Evolutionary conservation across 1,284 basidiomycete species (phyloP), one percentile per base, ranked within the genome.

Genomic region (Leccinum pachyderme): DNA sequence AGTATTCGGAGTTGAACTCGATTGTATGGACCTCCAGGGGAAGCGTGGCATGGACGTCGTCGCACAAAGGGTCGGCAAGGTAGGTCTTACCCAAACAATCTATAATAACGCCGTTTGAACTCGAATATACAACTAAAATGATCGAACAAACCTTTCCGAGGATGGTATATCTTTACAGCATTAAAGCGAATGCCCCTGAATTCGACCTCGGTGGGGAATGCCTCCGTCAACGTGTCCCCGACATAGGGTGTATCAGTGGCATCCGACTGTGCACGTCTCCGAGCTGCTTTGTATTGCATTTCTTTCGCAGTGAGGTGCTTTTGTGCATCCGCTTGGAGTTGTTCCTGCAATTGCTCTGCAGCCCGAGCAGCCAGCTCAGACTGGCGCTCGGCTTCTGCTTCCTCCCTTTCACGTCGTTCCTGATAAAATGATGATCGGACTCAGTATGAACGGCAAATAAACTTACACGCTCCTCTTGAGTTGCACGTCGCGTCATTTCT

Each of bases 401-500:
- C 72, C 45, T 73, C 73, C 43, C 75, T 73, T 35, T 72, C 75
- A 69, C 79, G 62, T 24, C 63, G 59, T 48, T 65, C 63, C 55
- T 67, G 50, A 37, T 33, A 41, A 18, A 29, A 48, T 22, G 18
- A 47, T 31, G 2, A 8, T 71, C 44, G 52, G 12, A 2, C 45
- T 46, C 9, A 18, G 37, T 4, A 28, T 8, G 31, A 7, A 4
- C 7, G 7, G 24, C 33, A 48, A 5, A 9, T 27, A 41, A 41
- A 66, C 77, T 52, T 52, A 84, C 86, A 58, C 75, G 75, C 60
- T 87, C 84, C 64, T 85, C 82, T 51, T 88, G 84, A 54, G 75
- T 72, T 0, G 86, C 86, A 25, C 89, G 80, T 59, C 78, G 80
- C 46, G 75, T 84, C 89, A 90, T 91, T 67, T 91, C 80, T 4